These are phyloP conservation scores for Psilocybe mexicana DNA, from an alignment of 1,284 basidiomycete genomes.

Conservation along the genomic window DNA sequence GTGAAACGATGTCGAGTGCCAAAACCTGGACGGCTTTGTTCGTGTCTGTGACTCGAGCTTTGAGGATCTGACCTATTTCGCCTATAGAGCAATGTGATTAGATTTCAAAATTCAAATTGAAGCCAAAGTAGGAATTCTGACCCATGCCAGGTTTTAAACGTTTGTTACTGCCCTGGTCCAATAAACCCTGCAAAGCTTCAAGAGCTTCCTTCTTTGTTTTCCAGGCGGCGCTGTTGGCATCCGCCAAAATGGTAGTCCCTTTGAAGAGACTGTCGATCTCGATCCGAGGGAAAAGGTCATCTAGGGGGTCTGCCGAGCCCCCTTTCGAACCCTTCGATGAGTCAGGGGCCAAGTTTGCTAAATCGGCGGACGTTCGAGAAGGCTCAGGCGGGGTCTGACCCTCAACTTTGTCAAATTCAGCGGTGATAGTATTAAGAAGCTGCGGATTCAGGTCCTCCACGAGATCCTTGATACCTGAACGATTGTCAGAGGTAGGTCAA, in stretches of 20 bases:
- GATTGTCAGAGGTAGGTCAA: slow-evolving; percentile 54
- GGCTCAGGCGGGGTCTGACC: slow-evolving; percentile 81
- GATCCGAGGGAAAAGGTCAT: slow-evolving; percentile 94
- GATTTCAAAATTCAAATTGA: not conserved
- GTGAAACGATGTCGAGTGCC: slow-evolving; percentile 87
- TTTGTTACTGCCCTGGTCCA: slow-evolving; percentile 91
- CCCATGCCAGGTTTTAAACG: slow-evolving; percentile 91
- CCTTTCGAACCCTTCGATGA: slow-evolving; percentile 41
- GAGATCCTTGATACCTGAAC: slow-evolving; percentile 84
- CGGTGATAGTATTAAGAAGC: slow-evolving; percentile 86
- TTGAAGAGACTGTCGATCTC: slow-evolving; percentile 89
- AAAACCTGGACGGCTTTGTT: slow-evolving; percentile 94
- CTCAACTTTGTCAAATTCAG: slow-evolving; percentile 95
- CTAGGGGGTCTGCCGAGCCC: slow-evolving; percentile 68
- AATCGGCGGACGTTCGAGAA: slow-evolving; percentile 73
- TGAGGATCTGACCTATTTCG: slow-evolving; percentile 88
- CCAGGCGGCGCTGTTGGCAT: slow-evolving; percentile 93
- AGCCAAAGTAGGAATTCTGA: slow-evolving; percentile 35
- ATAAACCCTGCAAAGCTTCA: slow-evolving; percentile 79
- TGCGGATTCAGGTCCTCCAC: slow-evolving; percentile 95
- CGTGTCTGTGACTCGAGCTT: slow-evolving; percentile 86
- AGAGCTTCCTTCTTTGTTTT: slow-evolving; percentile 96
- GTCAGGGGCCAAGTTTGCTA: slow-evolving; percentile 51
- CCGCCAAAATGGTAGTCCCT: slow-evolving; percentile 80
- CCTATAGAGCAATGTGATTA: slow-evolving; percentile 44